Base-by-base conservation (phyloP, 495 filamentous ascomycete genomes). In the Pyrenula aspistea region DNA sequence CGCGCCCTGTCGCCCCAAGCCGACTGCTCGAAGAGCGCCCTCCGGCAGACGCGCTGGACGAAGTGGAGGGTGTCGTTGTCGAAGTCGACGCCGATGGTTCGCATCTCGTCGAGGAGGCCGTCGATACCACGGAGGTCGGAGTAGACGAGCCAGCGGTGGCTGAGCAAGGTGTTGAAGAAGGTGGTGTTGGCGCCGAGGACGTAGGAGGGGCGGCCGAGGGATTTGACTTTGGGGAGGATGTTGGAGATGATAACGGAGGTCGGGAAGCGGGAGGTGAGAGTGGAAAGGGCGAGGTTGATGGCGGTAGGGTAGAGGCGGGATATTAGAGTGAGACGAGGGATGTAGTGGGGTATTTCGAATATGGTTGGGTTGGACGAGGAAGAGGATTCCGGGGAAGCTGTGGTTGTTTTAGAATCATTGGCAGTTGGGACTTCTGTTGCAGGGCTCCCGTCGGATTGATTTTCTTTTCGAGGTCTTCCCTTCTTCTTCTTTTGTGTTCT, bases 21-120 rank as follows among this genome's bases (percentile, higher is more conserved):
- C 22, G 42, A 19, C 42, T 63, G 58, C 22, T 61, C 50, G 4
- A 10, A 4, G 8, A 52, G n/a, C 20, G n/a, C 22, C 50, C 19
- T 4, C 8, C 20, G 8, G 10, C 19, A 4, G 4, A 52, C 19
- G 19, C 8, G 19, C 50, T 20, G 19, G 50, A 52, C 20, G 19
- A 52, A 4, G 19, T 19, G 8, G 8, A 52, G 8, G 8, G 86
- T 88, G n/a, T 72, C 72, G 0, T 59, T 58, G 59, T 89, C 77
- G 25, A 79, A 77, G 20, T 80, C 79, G 22, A 92, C 66, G 8
- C 87, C 89, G 1, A 74, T 79, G 10, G 77, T 67, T 47, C 87
- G 82, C 90, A 96, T 96, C 67, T 96, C 89, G 49, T 73, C 68
- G 4, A 94, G 69, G 2, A 90, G 69, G 11, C 80, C 71, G 11